phyloP scores from a whole-genome alignment of 2,329 filamentous ascomycete genomes.

The Zasmidium citrigriseum region DNA sequence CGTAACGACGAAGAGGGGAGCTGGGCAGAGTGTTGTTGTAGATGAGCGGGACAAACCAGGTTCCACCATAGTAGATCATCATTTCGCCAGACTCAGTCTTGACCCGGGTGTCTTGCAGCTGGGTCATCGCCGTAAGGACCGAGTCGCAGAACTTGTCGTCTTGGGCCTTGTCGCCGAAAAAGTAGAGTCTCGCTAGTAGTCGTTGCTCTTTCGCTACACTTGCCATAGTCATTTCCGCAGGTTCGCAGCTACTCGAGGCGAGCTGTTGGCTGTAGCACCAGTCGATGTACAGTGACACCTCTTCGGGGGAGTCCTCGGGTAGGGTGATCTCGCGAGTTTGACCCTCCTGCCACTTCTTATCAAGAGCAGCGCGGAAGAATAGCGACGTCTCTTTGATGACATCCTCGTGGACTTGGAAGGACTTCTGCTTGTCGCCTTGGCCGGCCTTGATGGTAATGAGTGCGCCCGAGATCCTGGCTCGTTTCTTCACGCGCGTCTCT shows the following conservation, averaged over 20 bases:
- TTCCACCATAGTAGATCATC: too few relatives aligned
- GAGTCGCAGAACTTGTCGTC: background rate
- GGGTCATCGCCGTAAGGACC: too few relatives aligned
- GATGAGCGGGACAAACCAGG: too few relatives aligned
- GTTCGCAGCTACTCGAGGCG: too few relatives aligned
- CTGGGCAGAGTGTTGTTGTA: too few relatives aligned
- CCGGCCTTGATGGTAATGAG: slow-evolving; percentile 8
- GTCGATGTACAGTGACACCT: background rate
- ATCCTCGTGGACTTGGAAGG: slow-evolving; percentile 10
- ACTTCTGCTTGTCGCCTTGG: background rate
- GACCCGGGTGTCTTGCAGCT: background rate
- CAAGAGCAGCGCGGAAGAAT: slow-evolving; percentile 10
- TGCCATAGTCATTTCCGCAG: too few relatives aligned
- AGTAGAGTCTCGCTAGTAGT: background rate
- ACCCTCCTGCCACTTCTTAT: slow-evolving; percentile 14
- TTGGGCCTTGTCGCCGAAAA: slow-evolving; percentile 1
- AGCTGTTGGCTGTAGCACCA: background rate
- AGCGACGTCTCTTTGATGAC: slow-evolving; percentile 1
- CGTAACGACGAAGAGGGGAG: background rate
- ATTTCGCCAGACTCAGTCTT: too few relatives aligned
- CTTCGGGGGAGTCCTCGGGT: background rate
- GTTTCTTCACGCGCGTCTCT: too few relatives aligned
- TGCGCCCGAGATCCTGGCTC: too few relatives aligned
- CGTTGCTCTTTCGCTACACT: too few relatives aligned
- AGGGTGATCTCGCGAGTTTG: background rate